Evolutionary conservation across 768 basidiomycete species (phyloP), one percentile per base, ranked within the genome.

Genomic region (Tylopilus sp.): DNA sequence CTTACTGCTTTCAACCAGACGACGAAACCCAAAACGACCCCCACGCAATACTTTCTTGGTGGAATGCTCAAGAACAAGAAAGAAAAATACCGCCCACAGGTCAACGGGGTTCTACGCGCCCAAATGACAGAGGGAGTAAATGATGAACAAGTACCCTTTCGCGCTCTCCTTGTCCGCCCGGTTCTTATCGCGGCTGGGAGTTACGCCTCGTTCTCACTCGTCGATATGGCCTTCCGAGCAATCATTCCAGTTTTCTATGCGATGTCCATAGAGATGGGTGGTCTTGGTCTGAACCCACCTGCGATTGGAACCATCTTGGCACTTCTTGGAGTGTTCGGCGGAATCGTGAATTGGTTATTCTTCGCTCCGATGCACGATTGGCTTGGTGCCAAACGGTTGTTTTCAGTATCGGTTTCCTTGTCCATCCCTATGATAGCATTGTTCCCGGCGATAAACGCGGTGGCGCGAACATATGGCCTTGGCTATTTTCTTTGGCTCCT

Each of bases 211-310:
- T 74, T 84, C 22, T 78, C 85, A 5, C 72, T 88, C 12, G 68
- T 85, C 45, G 86, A 88, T 50, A 86, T 89, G 40, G 66, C 82
- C 10, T 80, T 80, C 58, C 80, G 79, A 38, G 77, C 84, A 4
- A 36, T 76, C 13, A 25, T 61, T 8, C 71, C 74, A 1, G 53
- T 74, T 31, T 74, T 69, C 55, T 68, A 65, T 14, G 59, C 68
- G 28, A 62, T 65, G 26, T 62, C 70, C 2, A 58, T 72, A 5
- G 61, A 60, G 48, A 48, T 71, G 24, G 69, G 71, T 38, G 69
- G 65, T 21, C 61, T 69, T n/a, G 28, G 37, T 34, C 59, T 67
- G 1, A 56, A 57, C 11, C 64, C 73, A 37, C 58, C 65, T 3
- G 21, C 54, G 10, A 75, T 74, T 24, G 73, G 73, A 9, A 29